Conservation (phyloP, 768 basidiomycete genomes). For the Mycena haematopus region DNA sequence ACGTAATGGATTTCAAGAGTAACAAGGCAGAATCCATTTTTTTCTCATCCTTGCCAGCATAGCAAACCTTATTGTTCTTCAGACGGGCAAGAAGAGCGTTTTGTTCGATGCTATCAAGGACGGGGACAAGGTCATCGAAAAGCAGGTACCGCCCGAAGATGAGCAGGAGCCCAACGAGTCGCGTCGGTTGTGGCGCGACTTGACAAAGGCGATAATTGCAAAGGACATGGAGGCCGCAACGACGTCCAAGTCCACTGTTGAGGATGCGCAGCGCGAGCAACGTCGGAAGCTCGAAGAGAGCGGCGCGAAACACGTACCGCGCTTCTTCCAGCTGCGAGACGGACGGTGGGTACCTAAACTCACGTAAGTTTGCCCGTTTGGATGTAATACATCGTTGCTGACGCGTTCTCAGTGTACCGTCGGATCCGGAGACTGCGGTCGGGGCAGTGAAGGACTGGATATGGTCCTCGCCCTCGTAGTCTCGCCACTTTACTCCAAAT, state of each 20-base stretch:
- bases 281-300: slow-evolving; percentile 76
- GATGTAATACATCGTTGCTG: slow-evolving; percentile 13
- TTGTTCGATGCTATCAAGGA: slow-evolving; percentile 87
- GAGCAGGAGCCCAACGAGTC: slow-evolving; percentile 94
- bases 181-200: slow-evolving; percentile 82
- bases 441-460: slow-evolving; percentile 81
- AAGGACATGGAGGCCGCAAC: slow-evolving; percentile 97
- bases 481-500: slow-evolving; percentile 18
- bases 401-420: slow-evolving; percentile 61
- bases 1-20: slow-evolving; percentile 84
- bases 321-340: slow-evolving; percentile 79
- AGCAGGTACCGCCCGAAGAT: slow-evolving; percentile 83
- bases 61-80: slow-evolving; percentile 4
- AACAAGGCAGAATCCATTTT: slow-evolving; percentile 67
- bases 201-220: slow-evolving; percentile 84
- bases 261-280: slow-evolving; percentile 89
- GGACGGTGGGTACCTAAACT: slow-evolving; percentile 88
- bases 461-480: slow-evolving; percentile 50
- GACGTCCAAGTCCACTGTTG: slow-evolving; percentile 85
- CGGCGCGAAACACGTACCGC: slow-evolving; percentile 70
- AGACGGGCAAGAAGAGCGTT: slow-evolving; percentile 74
- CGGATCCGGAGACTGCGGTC: slow-evolving; percentile 70
- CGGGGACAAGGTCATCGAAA: slow-evolving; percentile 75
- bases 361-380: slow-evolving; percentile 51
- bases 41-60: background rate